Percentiles rank a stretch among this genome's conserved stretches.
These are phyloP conservation scores for Pseudotsuga menziesii DNA, from an alignment of 75 land plant species.

Conservation along the genomic window DNA sequence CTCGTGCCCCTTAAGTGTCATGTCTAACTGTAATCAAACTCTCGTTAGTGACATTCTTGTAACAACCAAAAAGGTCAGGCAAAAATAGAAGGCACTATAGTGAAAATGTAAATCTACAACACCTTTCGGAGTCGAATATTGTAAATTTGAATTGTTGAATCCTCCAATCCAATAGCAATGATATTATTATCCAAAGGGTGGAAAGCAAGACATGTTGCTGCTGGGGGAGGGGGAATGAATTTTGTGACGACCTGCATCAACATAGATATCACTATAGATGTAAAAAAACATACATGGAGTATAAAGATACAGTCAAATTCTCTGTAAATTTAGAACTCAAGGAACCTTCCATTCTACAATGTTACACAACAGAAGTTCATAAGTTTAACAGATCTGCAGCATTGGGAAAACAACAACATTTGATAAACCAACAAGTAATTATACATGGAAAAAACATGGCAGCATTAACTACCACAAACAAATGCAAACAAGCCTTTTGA, in stretches of 20 bases:
- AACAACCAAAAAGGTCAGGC: too few species aligned
- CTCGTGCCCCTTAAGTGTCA: constrained; percentile 56
- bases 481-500: background rate
- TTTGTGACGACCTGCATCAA: constrained; percentile 33
- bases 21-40: constrained; percentile 42
- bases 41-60: background rate
- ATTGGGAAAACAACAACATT: background rate
- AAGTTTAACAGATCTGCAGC: background rate
- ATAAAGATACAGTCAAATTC: background rate
- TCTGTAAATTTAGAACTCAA: too few species aligned
- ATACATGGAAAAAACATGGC: background rate
- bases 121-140: constrained; percentile 43
- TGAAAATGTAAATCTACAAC: background rate
- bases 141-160: constrained; percentile 51
- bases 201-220: constrained; percentile 53
- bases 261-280: background rate
- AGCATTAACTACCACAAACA: background rate
- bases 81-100: too few species aligned
- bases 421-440: too few species aligned
- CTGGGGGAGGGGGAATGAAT: constrained; percentile 17
- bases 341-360: background rate
- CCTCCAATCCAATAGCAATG: constrained; percentile 59
- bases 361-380: background rate
- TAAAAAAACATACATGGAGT: background rate
- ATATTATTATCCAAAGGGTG: constrained; percentile 57